Percentiles rank a stretch among this genome's conserved stretches.
These are phyloP conservation scores for Phoma herbarum DNA, from an alignment of 2,329 filamentous ascomycete species.

Conservation along the genomic window DNA sequence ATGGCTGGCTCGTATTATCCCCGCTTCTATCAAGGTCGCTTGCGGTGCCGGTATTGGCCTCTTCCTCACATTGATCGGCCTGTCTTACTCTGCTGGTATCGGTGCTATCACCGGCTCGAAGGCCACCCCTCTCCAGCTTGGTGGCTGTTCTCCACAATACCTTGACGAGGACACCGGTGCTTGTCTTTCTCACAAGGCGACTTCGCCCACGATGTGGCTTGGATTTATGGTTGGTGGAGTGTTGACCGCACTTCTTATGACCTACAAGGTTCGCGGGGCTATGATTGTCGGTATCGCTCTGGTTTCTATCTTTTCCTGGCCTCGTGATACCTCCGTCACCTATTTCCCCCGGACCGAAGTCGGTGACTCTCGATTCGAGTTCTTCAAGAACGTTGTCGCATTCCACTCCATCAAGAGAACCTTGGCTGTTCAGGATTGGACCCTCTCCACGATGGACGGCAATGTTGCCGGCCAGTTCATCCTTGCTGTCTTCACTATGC, in stretches of 20 bases:
- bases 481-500: conserved; percentile 84
- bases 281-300: conserved; percentile 84
- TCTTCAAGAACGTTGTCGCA: conserved; percentile 86
- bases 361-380: conserved; percentile 77
- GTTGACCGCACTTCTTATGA: conserved; percentile 79
- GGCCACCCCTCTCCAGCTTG: conserved; percentile 75
- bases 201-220: conserved; percentile 83
- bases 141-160: conserved; percentile 71
- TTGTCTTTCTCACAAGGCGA: conserved; percentile 78
- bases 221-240: conserved; percentile 87
- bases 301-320: conserved; percentile 89
- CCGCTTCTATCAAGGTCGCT: conserved; percentile 86
- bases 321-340: conserved; percentile 76
- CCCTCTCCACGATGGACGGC: conserved; percentile 58
- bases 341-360: conserved; percentile 78
- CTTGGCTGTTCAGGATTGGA: conserved; percentile 77
- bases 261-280: conserved; percentile 86
- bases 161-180: conserved; percentile 54
- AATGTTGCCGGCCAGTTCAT: conserved; percentile 78
- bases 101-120: conserved; percentile 74
- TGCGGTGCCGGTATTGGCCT: conserved; percentile 91
- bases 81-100: conserved; percentile 84
- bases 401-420: conserved; percentile 79
- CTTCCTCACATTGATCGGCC: conserved; percentile 79
- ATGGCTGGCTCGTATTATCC: conserved; percentile 71